These are phyloP conservation scores for Fraxinus greggii DNA, from an alignment of 305 asterid genomes.

Conservation along the genomic window DNA sequence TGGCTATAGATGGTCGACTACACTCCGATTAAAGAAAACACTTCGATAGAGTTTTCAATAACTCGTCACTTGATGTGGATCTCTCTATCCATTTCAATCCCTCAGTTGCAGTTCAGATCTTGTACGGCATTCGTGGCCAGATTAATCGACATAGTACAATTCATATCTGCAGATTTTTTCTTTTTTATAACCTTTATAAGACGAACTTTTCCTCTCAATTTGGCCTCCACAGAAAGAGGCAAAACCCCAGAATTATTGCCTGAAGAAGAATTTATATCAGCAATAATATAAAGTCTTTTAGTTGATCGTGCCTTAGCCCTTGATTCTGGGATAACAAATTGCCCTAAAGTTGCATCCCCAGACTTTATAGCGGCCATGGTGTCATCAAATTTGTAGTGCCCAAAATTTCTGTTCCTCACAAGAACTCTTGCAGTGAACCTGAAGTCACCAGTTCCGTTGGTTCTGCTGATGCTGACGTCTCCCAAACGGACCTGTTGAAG, in stretches of 20 bases:
- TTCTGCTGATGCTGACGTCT: slow-evolving; percentile 5
- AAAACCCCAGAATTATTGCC: slow-evolving; percentile 12
- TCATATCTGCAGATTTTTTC: slow-evolving; percentile 38
- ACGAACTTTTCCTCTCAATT: slow-evolving; percentile 46
- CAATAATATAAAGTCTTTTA: slow-evolving; percentile 20
- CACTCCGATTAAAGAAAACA: neutral
- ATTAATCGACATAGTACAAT: slow-evolving; percentile 33
- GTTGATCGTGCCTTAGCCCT: slow-evolving; percentile 41
- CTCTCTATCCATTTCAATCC: neutral
- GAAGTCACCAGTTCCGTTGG: slow-evolving; percentile 2
- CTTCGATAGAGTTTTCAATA: neutral
- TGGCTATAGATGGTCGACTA: neutral
- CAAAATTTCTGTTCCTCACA: slow-evolving; percentile 42
- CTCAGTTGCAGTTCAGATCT: slow-evolving; percentile 41
- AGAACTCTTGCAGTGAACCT: slow-evolving; percentile 24
- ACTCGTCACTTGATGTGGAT: neutral
- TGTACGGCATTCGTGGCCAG: slow-evolving; percentile 29
- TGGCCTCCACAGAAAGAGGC: slow-evolving; percentile 31
- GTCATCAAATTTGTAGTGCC: slow-evolving; percentile 32
- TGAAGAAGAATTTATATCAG: slow-evolving; percentile 16
- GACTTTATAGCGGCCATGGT: slow-evolving; percentile 22
- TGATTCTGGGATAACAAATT: slow-evolving; percentile 29
- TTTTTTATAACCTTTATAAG: slow-evolving; percentile 37
- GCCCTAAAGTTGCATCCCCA: slow-evolving; percentile 5
- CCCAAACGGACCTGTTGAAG: slow-evolving; percentile 18